These are phyloP conservation scores for Yamadazyma aaseri DNA, from an alignment of 1,139 yeast species.

Conservation along the genomic window DNA sequence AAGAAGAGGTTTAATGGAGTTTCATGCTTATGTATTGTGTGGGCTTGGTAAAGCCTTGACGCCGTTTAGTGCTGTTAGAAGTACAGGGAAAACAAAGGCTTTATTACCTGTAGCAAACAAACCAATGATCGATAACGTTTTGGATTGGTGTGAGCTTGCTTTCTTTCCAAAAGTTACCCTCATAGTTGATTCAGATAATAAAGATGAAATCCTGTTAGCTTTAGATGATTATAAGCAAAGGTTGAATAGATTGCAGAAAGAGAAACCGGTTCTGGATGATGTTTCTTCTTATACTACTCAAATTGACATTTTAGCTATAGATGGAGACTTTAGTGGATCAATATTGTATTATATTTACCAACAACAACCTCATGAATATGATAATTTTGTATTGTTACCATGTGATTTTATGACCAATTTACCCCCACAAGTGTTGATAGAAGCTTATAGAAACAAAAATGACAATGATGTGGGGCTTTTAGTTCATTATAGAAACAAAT, in stretches of 20 bases:
- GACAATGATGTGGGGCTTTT: constrained; percentile 68
- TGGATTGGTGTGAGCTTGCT: constrained; percentile 92
- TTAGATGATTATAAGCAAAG: constrained; percentile 48
- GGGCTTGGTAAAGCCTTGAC: constrained; percentile 74
- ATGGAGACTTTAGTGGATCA: constrained; percentile 61
- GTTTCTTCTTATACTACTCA: constrained; percentile 15
- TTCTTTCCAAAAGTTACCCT: constrained; percentile 59
- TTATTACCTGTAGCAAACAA: constrained; percentile 84
- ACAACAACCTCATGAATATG: constrained; percentile 30
- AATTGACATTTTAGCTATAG: constrained; percentile 40
- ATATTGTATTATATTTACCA: constrained; percentile 51
- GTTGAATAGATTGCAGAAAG: constrained; percentile 3
- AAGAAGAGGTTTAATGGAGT: constrained; percentile 57
- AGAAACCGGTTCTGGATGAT: constrained; percentile 10
- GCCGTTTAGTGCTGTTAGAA: constrained; percentile 64
- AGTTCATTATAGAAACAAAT: constrained; percentile 65
- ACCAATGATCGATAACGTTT: constrained; percentile 85
- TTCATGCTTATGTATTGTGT: constrained; percentile 87
- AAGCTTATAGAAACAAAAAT: constrained; percentile 71
- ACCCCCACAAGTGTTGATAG: constrained; percentile 86
- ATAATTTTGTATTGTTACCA: constrained; percentile 74
- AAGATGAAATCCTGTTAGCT: constrained; percentile 31
- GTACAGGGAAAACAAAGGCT: constrained; percentile 75
- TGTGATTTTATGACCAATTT: constrained; percentile 92
- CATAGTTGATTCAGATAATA: constrained; percentile 30